A percentile compares a stretch with the other conserved stretches of the same genome.
phyloP scores from a whole-genome alignment of 345 rosid species.

The Toxicodendron radicans region DNA sequence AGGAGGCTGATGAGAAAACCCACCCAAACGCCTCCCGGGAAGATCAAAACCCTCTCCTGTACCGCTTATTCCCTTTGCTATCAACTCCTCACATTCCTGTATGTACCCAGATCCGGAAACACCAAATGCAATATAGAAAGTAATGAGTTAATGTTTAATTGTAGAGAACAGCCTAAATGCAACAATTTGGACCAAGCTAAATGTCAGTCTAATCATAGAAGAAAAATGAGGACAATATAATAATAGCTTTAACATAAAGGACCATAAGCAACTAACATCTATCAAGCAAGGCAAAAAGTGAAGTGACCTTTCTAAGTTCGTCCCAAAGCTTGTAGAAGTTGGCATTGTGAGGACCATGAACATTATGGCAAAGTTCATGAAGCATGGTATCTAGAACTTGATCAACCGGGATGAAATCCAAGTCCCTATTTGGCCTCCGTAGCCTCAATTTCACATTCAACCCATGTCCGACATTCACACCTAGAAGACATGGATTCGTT shows the following conservation, averaged over 20 bases:
- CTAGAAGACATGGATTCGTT: conserved; percentile 62
- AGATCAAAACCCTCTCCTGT: conserved; percentile 74
- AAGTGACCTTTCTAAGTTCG: conserved; percentile 71
- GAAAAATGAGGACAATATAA: not conserved
- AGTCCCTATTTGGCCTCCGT: conserved; percentile 62
- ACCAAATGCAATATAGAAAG: conserved; percentile 12
- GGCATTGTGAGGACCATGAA: conserved; percentile 82
- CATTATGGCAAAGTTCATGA: conserved; percentile 93
- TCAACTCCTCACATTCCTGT: conserved; percentile 93
- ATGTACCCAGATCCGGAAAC: not conserved
- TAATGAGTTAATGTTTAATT: not conserved
- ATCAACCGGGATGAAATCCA: conserved; percentile 64
- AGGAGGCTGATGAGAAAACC: conserved; percentile 70
- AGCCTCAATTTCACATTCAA: conserved; percentile 77
- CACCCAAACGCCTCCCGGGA: conserved; percentile 79
- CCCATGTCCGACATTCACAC: conserved; percentile 74
- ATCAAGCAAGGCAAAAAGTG: not conserved
- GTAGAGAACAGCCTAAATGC: not conserved
- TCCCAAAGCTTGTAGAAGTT: conserved; percentile 92
- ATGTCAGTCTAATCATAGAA: not conserved
- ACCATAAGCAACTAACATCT: not conserved
- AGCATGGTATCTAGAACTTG: conserved; percentile 91
- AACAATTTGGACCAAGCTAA: not conserved
- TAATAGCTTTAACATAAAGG: not conserved
- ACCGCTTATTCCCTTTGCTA: conserved; percentile 69